Base-by-base conservation (phyloP, 257 asterid genomes). In the Nicotiana knightiana region DNA sequence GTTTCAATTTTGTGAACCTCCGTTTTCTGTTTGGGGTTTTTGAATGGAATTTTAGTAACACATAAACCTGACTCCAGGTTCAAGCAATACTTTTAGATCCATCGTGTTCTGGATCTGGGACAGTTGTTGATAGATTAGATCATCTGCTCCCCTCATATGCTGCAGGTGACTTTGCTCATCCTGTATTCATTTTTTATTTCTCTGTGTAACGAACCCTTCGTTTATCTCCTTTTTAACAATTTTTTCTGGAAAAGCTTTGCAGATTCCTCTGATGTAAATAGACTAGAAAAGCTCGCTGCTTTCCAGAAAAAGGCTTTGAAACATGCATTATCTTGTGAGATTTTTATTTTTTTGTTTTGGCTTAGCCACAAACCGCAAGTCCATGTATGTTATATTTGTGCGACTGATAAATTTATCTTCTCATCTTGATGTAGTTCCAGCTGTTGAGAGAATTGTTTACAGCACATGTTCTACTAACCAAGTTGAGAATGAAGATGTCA, bases 81-180 rank as follows among this genome's bases (percentile, higher is more conserved):
- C 91, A 91, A 32, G 99, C 97, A 55, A 93, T 96, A 85, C 97
- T 94, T 28, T 85, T 94, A 82, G 98, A 96, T 89, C 98, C 98
- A 43, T 96, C 98, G 5, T 96, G 99, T 88, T 96, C 99, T 81
- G 99, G 99, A 67, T 96, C 98, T 51, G 99, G 99, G 67, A 96
- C 97, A 18, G 91, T 89, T 84, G 83, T 89, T 9, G 97, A 94
- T 39, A 93, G 98, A 89, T 83, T 96, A 81, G 98, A 96, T 84
- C 99, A 96, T 86, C 85, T 96, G 63, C 97, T 96, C 81, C 98
- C 99, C 51, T 94, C 98, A 5, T 90, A 91, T 84, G 85, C 59
- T 80, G 86, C 91, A 90, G 97, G 98, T 95, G 63, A 78, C 35
- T 10, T 24, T 6, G 57, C 80, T 54, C 43, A 21, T 77, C 67